Percentiles rank a stretch among this genome's conserved stretches.
phyloP scores from a whole-genome alignment of 78 protist genomes.

The Polysphondylium violaceum region DNA sequence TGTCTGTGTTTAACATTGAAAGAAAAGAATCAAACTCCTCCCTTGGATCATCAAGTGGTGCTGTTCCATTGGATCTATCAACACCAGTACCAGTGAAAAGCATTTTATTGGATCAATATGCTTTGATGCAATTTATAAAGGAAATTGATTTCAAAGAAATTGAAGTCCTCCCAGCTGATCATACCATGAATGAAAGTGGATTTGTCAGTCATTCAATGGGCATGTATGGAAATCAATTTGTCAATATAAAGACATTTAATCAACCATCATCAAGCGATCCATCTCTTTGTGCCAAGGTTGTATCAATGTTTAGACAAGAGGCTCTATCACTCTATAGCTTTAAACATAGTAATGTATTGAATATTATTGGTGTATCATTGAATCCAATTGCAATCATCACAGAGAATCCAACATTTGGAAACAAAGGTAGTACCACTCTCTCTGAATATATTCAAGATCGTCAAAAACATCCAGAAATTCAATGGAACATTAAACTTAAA shows the following conservation, averaged over 20 bases:
- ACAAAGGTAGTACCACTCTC: constrained; percentile 33
- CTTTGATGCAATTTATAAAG: not conserved
- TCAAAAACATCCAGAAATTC: constrained; percentile 64
- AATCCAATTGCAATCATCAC: constrained; percentile 61
- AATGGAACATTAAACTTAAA: constrained; percentile 52
- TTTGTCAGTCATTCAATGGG: constrained; percentile 18
- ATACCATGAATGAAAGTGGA: not conserved
- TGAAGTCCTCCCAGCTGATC: constrained; percentile 19
- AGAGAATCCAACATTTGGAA: constrained; percentile 63
- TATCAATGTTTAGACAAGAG: constrained; percentile 41
- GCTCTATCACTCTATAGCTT: constrained; percentile 34
- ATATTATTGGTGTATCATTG: constrained; percentile 49
- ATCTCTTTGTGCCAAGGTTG: not conserved
- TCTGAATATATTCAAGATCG: constrained; percentile 63
- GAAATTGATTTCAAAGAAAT: constrained; percentile 57
- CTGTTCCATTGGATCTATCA: not conserved
- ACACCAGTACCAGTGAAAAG: not conserved
- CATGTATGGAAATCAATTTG: constrained; percentile 20
- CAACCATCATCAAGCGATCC: not conserved
- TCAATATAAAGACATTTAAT: constrained; percentile 53
- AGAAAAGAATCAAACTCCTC: constrained; percentile 28
- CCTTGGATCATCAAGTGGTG: not conserved
- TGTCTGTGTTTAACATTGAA: not conserved
- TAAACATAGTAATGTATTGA: constrained; percentile 37
- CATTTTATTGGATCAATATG: constrained; percentile 21